These are phyloP conservation scores for Fusarium globosum DNA, from an alignment of 2,329 filamentous ascomycete species.

Conservation along the genomic window DNA sequence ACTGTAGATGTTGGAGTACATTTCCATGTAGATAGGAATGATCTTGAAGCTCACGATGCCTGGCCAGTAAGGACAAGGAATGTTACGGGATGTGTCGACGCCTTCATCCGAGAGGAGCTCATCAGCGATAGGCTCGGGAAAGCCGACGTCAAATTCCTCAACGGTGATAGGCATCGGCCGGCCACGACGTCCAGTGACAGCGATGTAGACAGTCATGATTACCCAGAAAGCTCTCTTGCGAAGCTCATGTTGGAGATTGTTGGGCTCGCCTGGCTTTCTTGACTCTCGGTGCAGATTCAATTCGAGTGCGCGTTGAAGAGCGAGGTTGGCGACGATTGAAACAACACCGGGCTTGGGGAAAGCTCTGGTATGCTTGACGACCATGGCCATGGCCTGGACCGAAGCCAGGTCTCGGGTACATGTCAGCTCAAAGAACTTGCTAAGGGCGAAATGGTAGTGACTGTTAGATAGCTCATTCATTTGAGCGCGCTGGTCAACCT, in stretches of 20 bases:
- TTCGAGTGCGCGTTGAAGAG: constrained; percentile 77
- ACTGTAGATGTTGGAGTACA: constrained; percentile 82
- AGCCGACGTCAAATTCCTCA: constrained; percentile 82
- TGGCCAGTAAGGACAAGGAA: constrained; percentile 74
- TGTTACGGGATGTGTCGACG: constrained; percentile 63
- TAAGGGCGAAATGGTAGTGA: constrained; percentile 81
- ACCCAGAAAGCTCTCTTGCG: constrained; percentile 84
- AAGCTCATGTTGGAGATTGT: constrained; percentile 76
- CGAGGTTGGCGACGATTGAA: constrained; percentile 73
- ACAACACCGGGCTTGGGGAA: constrained; percentile 84
- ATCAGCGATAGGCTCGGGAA: constrained; percentile 78
- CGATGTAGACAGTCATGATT: constrained; percentile 72
- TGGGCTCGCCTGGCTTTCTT: constrained; percentile 59
- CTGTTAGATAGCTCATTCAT: constrained; percentile 75
- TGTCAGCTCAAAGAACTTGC: constrained; percentile 74
- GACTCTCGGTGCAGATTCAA: constrained; percentile 79
- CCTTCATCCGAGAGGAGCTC: constrained; percentile 74
- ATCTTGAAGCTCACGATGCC: constrained; percentile 75
- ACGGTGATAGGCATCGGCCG: constrained; percentile 79
- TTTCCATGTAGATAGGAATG: constrained; percentile 74
- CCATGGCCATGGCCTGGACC: constrained; percentile 78
- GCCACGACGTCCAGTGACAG: constrained; percentile 80
- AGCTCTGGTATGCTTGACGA: constrained; percentile 77
- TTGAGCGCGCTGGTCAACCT: constrained; percentile 63
- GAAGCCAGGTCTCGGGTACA: constrained; percentile 71